Conservation (phyloP, 2,329 filamentous ascomycete species). For the Alternaria longipes region DNA sequence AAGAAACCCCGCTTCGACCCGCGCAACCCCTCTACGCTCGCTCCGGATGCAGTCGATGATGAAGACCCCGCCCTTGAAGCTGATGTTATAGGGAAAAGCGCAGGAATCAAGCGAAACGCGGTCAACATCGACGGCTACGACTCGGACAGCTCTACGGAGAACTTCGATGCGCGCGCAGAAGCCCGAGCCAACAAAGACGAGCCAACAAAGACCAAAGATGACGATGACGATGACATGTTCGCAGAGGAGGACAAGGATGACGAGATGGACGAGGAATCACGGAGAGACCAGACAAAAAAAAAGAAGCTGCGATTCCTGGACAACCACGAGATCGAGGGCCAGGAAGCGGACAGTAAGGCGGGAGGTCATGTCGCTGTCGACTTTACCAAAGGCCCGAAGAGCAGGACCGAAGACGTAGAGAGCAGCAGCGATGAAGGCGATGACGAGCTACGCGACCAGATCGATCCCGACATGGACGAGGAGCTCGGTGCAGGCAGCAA, state of each 20-base stretch:
- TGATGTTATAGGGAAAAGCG: conserved; percentile 84
- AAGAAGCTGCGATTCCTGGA: conserved; percentile 69
- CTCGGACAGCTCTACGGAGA: conserved; percentile 90
- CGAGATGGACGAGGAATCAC: conserved; percentile 62
- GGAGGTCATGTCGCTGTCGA: conserved; percentile 72
- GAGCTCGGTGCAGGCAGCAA: conserved; percentile 87
- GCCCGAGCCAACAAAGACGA: conserved; percentile 59
- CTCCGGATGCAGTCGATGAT: conserved; percentile 79
- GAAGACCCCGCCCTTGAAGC: conserved; percentile 83
- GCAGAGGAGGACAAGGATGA: conserved; percentile 70
- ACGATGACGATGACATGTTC: conserved; percentile 82
- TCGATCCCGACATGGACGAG: conserved; percentile 77
- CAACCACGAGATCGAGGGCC: conserved; percentile 76
- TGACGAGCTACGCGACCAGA: conserved; percentile 72
- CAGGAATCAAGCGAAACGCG: conserved; percentile 85
- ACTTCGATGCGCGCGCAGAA: conserved; percentile 78
- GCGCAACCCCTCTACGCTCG: conserved; percentile 91
- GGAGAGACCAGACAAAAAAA: conserved; percentile 66
- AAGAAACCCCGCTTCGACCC: conserved; percentile 94
- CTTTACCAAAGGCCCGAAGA: conserved; percentile 57
- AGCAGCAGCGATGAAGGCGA: conserved; percentile 65
- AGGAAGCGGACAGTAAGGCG: conserved; percentile 76
- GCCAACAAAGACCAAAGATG: conserved; percentile 56
- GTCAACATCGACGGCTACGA: conserved; percentile 98
- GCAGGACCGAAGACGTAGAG: conserved; percentile 69